Conservation (phyloP, 257 asterid species). For the Linderniella brevidens region DNA sequence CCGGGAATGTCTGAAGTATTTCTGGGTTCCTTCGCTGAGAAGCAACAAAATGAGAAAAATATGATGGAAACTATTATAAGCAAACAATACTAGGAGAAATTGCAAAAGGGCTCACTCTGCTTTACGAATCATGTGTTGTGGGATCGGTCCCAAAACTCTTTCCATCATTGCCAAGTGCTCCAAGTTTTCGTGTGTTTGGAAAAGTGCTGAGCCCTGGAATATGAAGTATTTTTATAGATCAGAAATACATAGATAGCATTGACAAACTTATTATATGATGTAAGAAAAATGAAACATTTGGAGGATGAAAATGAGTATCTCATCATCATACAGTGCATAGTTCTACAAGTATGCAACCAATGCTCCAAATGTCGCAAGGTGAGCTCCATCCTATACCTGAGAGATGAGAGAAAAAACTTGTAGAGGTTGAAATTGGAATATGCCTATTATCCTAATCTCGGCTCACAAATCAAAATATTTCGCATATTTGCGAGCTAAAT, state of each 20-base stretch:
- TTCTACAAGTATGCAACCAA: constrained; percentile 86
- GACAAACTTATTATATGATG: too few relatives aligned
- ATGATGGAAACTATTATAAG: neutral
- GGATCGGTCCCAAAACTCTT: constrained; percentile 83
- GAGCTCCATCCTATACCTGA: constrained; percentile 86
- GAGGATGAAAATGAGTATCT: too few relatives aligned
- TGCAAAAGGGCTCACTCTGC: constrained; percentile 44
- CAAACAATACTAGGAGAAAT: neutral
- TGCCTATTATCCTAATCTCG: too few relatives aligned
- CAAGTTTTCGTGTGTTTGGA: constrained; percentile 89
- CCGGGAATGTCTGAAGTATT: constrained; percentile 54
- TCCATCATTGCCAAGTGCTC: constrained; percentile 98
- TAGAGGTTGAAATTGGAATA: neutral
- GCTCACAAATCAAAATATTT: too few relatives aligned
- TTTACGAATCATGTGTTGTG: constrained; percentile 53
- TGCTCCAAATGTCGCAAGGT: constrained; percentile 94
- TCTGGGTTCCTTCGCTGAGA: constrained; percentile 54
- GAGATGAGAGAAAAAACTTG: constrained; percentile 10
- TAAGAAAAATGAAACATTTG: too few relatives aligned
- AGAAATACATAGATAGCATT: constrained; percentile 2
- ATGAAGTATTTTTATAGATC: neutral
- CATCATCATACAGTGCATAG: constrained; percentile 65
- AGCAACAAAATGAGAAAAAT: constrained; percentile 4
- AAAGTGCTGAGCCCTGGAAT: constrained; percentile 66
- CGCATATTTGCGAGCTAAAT: too few relatives aligned